phyloP scores from a whole-genome alignment of 2,329 filamentous ascomycete genomes.

The Sporothrix humicola region DNA sequence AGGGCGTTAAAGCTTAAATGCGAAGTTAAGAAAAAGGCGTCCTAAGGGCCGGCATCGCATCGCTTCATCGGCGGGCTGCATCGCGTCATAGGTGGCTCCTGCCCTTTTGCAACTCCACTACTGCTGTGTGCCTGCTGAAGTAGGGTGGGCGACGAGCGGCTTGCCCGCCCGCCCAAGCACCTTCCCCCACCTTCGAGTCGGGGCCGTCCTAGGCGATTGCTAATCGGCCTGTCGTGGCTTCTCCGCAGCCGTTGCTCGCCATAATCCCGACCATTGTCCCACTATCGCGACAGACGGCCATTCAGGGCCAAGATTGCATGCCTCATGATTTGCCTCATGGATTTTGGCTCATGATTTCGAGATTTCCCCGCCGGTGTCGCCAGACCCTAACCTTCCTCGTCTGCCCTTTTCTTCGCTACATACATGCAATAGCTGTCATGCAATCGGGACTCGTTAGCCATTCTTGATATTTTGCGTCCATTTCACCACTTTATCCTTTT shows the following conservation, averaged over 20 bases:
- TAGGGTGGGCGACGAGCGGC: neutral
- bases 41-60: slow-evolving; percentile 16
- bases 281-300: slow-evolving; percentile 1
- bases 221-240: slow-evolving; percentile 13
- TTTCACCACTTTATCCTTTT: neutral
- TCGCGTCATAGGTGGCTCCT: slow-evolving; percentile 30
- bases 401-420: neutral
- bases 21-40: neutral
- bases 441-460: slow-evolving; percentile 2
- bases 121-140: neutral
- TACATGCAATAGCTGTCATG: slow-evolving; percentile 8
- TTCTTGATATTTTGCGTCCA: neutral
- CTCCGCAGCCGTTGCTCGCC: slow-evolving; percentile 1
- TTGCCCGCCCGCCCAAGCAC: neutral
- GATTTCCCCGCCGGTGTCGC: slow-evolving; percentile 6
- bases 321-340: slow-evolving; percentile 13
- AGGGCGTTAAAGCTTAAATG: neutral
- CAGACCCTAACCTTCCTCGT: neutral
- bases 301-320: neutral
- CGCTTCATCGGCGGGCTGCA: slow-evolving; percentile 33
- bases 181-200: slow-evolving; percentile 2
- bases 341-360: neutral
- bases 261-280: neutral
- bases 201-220: neutral
- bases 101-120: neutral